Evolutionary conservation across 2,329 filamentous ascomycete genomes (phyloP), one percentile per base, ranked within the genome.

Genomic region (Trichoderma arundinaceum): DNA sequence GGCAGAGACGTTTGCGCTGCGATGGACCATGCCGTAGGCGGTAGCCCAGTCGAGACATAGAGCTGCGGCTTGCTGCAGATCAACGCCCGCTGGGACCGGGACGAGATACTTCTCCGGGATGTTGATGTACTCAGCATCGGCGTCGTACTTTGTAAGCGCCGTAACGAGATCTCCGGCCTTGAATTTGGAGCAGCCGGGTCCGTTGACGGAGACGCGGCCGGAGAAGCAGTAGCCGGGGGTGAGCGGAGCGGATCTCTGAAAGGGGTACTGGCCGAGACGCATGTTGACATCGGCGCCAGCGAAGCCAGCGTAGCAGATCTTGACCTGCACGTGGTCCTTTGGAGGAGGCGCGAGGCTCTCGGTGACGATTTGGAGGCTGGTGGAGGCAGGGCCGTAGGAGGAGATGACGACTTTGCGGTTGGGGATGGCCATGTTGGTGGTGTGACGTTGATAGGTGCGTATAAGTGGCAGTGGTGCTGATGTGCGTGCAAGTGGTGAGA

Each of bases 161-260:
- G 72, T 71, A 2, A 81, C 79, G 33, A 75, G 52, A 33, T 77
- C 75, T 17, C 79, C 79, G 5, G 67, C 61, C 8, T 66, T 43
- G 67, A 79, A 77, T n/a, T 62, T 70, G 32, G 69, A 67, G 49
- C 49, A 46, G 48, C 73, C 74, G n/a, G 72, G 57, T 0, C 81
- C 82, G 67, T 76, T 77, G 22, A 70, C 64, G 64, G 71, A 72
- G 51, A 84, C 78, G 15, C 74, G 75, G 38, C 83, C 82, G 66
- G 81, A 75, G 35, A 82, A 77, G 69, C 75, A 80, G 74, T 84
- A 84, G 53, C 83, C 82, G 0, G 82, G 82, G 0, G 80, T 83
- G 1, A 85, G 71, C 2, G 82, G 82, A 0, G 82, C 78, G 10
- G 75, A 72, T 60, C 71, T 78, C 68, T 83, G 81, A 64, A 80